phyloP scores from a whole-genome alignment of 2,329 filamentous ascomycete species.

The Penicillium sp. region DNA sequence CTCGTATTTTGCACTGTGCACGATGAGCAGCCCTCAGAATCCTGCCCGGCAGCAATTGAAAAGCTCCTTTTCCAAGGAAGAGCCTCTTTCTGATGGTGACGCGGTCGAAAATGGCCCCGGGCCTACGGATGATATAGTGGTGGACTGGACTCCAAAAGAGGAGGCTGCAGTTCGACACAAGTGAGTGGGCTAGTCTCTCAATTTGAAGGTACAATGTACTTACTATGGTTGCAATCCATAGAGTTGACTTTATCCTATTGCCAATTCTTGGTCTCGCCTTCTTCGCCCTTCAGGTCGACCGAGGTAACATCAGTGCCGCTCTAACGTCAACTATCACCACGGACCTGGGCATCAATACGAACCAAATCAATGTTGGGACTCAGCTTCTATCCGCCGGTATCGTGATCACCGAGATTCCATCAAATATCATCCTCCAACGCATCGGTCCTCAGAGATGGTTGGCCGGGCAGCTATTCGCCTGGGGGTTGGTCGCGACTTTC shows the following conservation, averaged over 20 bases:
- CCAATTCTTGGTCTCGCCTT: conserved; percentile 27
- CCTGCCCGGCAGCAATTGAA: not conserved
- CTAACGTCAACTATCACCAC: conserved; percentile 51
- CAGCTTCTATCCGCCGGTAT: conserved; percentile 51
- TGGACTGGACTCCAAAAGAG: conserved; percentile 26
- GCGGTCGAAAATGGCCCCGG: conserved; percentile 15
- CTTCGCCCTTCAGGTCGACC: conserved; percentile 27
- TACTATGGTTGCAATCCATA: not conserved
- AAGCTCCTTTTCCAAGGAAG: not conserved
- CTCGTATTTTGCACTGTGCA: not conserved
- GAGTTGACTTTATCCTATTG: conserved; percentile 28
- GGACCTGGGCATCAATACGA: conserved; percentile 49
- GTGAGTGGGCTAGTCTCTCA: conserved; percentile 14
- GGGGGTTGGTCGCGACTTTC: conserved; percentile 52
- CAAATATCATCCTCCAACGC: conserved; percentile 51
- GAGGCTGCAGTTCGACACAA: conserved; percentile 24
- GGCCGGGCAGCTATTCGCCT: conserved; percentile 52
- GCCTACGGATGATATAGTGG: conserved; percentile 17
- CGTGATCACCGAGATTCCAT: conserved; percentile 49
- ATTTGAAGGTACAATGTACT: not conserved
- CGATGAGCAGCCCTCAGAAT: not conserved
- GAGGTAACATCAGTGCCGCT: conserved; percentile 47
- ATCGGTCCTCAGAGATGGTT: conserved; percentile 54
- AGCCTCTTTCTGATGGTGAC: conserved; percentile 9
- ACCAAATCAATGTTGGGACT: conserved; percentile 54